Percentiles rank a stretch among this genome's conserved stretches.
Conservation (phyloP, 805 yeast species). For the Millerozyma acaciae region DNA sequence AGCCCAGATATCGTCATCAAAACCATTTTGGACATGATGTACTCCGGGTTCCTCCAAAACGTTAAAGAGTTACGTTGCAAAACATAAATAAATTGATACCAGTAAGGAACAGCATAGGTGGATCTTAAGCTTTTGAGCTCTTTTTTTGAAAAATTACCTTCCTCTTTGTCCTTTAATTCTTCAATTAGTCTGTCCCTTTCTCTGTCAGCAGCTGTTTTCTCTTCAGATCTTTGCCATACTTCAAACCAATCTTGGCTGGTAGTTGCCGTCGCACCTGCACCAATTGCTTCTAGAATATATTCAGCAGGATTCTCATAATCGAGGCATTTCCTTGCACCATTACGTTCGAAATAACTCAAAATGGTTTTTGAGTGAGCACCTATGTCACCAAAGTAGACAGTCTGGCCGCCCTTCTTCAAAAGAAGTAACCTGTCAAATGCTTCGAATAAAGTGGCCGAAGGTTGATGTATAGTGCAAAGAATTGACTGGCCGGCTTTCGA, state of each 20-base stretch:
- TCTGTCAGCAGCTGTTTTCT: conserved; percentile 10
- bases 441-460: conserved; percentile 46
- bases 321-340: conserved; percentile 53
- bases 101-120: conserved; percentile 17
- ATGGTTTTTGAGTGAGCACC: conserved; percentile 21
- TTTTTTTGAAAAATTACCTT: conserved; percentile 6
- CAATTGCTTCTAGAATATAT: conserved; percentile 47
- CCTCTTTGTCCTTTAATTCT: conserved; percentile 4
- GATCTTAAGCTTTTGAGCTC: conserved; percentile 5
- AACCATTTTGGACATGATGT: conserved; percentile 38
- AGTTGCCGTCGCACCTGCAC: conserved; percentile 75
- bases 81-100: conserved; percentile 17
- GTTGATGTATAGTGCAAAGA: conserved; percentile 55
- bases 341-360: conserved; percentile 21
- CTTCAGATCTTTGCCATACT: conserved; percentile 45
- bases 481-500: conserved; percentile 62
- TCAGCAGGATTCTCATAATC: conserved; percentile 37
- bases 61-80: conserved; percentile 13
- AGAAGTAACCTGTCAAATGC: conserved; percentile 27
- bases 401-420: conserved; percentile 28
- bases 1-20: conserved; percentile 52
- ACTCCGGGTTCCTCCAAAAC: conserved; percentile 40
- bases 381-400: conserved; percentile 20
- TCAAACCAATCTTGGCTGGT: conserved; percentile 59
- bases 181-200: conserved; percentile 10